These are phyloP conservation scores for Trichosporon asahii DNA, from an alignment of 1,284 basidiomycete genomes.

Conservation along the genomic window DNA sequence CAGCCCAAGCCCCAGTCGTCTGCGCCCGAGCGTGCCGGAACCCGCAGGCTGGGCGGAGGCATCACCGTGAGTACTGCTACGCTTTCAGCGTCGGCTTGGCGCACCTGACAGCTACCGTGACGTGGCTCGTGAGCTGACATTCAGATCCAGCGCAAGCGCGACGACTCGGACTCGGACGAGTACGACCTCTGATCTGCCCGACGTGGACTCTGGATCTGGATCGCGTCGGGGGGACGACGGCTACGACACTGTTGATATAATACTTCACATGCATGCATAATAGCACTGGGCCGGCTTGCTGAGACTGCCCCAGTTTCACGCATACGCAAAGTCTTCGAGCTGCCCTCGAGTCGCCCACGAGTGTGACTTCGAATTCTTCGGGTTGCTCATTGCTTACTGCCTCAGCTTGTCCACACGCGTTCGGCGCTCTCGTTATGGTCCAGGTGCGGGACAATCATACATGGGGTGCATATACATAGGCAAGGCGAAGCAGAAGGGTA, in stretches of 20 bases:
- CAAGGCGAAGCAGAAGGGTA: background rate
- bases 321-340: too few species aligned
- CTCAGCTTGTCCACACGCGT: too few species aligned
- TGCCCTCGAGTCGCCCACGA: too few species aligned
- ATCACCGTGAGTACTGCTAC: slow-evolving; percentile 45
- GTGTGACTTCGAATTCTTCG: too few species aligned
- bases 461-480: background rate
- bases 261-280: slow-evolving; percentile 8
- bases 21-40: slow-evolving; percentile 34
- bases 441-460: background rate
- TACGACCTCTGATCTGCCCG: slow-evolving; percentile 43
- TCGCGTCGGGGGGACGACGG: background rate
- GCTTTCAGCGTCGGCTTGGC: background rate
- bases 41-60: slow-evolving; percentile 45
- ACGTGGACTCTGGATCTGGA: background rate
- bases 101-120: background rate
- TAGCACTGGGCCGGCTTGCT: too few species aligned
- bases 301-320: too few species aligned
- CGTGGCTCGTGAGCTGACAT: too few species aligned
- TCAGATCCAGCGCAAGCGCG: slow-evolving; percentile 51
- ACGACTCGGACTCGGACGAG: slow-evolving; percentile 52
- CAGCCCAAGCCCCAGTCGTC: slow-evolving; percentile 31
- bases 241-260: slow-evolving; percentile 3
- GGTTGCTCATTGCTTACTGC: too few species aligned
- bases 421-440: too few species aligned